phyloP scores from a whole-genome alignment of 192 early-diverging fungal genomes.

The Entophlyctis luteolus region DNA sequence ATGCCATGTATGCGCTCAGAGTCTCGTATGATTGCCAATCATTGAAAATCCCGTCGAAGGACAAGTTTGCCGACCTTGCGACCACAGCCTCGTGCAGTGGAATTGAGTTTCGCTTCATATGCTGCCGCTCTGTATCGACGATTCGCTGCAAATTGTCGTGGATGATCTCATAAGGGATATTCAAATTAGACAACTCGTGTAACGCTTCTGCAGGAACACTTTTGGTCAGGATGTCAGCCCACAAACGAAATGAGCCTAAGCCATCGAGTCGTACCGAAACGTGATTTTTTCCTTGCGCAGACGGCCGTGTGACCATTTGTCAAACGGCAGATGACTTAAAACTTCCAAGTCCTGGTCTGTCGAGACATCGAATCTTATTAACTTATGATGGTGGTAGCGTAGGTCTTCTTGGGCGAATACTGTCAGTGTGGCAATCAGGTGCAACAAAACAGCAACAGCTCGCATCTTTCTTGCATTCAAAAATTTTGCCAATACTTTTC shows the following conservation, averaged over 20 bases:
- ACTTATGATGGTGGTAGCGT: too few relatives aligned
- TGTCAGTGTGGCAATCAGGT: too few relatives aligned
- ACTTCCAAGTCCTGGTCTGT: background rate
- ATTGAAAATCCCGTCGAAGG: constrained; percentile 19
- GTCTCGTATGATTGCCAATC: constrained; percentile 36
- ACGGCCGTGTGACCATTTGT: background rate
- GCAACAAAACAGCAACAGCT: too few relatives aligned
- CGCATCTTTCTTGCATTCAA: too few relatives aligned
- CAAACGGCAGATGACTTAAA: background rate
- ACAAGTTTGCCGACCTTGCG: background rate
- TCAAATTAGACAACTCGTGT: background rate
- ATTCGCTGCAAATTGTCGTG: constrained; percentile 45
- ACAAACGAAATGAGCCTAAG: background rate
- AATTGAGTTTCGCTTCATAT: constrained; percentile 16
- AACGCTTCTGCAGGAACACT: background rate
- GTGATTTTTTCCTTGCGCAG: background rate
- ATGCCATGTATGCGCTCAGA: constrained; percentile 19
- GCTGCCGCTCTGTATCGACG: constrained; percentile 40
- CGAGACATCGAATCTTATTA: background rate
- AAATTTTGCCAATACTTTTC: too few relatives aligned
- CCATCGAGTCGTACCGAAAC: background rate
- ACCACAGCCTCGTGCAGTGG: background rate
- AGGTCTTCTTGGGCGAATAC: too few relatives aligned
- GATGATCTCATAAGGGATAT: constrained; percentile 9
- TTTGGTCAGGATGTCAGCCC: background rate